These are phyloP conservation scores for Halteria grandinella DNA, from an alignment of 73 alveolate genomes.

Conservation along the genomic window DNA sequence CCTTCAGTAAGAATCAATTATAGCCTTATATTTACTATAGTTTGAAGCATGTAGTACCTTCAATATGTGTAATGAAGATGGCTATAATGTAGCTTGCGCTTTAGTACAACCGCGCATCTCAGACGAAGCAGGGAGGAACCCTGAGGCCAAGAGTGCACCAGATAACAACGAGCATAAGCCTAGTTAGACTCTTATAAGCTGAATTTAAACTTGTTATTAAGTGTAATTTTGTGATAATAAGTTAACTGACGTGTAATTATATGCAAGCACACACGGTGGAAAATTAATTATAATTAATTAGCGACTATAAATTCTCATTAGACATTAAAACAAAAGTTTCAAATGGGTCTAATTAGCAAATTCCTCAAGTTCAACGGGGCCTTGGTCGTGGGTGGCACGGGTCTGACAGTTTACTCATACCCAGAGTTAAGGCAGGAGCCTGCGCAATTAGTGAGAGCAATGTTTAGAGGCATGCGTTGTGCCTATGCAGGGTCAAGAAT, in stretches of 20 bases:
- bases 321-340: background rate
- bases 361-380: constrained; percentile 4
- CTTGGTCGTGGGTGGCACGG: constrained; percentile 14
- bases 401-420: constrained; percentile 13
- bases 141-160: background rate
- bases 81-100: constrained; percentile 61
- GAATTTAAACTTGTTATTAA: background rate
- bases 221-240: no score
- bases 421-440: constrained; percentile 55
- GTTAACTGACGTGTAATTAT: no score
- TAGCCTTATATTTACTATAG: background rate
- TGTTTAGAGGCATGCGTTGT: constrained; percentile 37
- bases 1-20: constrained; percentile 33
- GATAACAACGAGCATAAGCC: constrained; percentile 24
- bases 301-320: background rate
- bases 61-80: constrained; percentile 60
- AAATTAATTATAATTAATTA: no score
- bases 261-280: background rate
- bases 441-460: constrained; percentile 4
- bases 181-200: no score
- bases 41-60: constrained; percentile 61
- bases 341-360: constrained; percentile 20
- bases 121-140: background rate
- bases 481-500: constrained; percentile 17
- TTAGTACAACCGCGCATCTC: constrained; percentile 6